Evolutionary conservation across 179 eudicot species (phyloP), one percentile per base, ranked within the genome.

Genomic region (Beta corolliflora): DNA sequence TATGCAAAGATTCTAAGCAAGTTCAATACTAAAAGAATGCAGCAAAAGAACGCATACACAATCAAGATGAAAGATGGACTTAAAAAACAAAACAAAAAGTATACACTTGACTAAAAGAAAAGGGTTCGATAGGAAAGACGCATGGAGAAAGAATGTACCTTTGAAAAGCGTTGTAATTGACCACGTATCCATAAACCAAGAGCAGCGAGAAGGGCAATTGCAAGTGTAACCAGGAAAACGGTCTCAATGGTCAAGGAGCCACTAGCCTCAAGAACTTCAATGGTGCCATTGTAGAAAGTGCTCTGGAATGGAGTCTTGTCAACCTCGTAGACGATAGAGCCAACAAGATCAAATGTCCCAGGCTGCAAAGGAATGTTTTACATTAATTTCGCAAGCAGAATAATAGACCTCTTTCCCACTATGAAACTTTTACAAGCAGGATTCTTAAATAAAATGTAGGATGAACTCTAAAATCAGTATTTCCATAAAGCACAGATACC

Each of bases 331-430:
- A 93, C 84, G 56, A 95, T 84, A n/a, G 89, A 85, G 69, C 94
- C 98, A 67, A 90, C 98, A 76, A 95, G 93, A 89, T 95, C 98
- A 87, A 89, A 95, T 58, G 90, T 79, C 77, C 97, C 98, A 76
- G 97, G 77, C 98, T 95, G 93, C 85, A 86, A 79, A 81, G 25
- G 6, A 29, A 66, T 10, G 61, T 36, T 41, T 73, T 23, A 18
- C 9, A 4, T 66, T 73, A 58, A 48, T 21, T 16, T 73, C 31
- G 11, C 71, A 77, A 46, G 23, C 54, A 65, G 6, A 13, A 80
- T 54, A 23, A 61, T 23, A 64, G 74, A 54, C 55, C 41, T 45
- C 60, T 75, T 61, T 46, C n/a, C 52, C 68, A 29, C 11, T 25
- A 74, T 13, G 8, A 10, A 83, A 7, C 45, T 53, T 75, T 46